Evolutionary conservation across 148 eudicot species (phyloP), one percentile per base, ranked within the genome.

Genomic region (Rhododendron vialii): DNA sequence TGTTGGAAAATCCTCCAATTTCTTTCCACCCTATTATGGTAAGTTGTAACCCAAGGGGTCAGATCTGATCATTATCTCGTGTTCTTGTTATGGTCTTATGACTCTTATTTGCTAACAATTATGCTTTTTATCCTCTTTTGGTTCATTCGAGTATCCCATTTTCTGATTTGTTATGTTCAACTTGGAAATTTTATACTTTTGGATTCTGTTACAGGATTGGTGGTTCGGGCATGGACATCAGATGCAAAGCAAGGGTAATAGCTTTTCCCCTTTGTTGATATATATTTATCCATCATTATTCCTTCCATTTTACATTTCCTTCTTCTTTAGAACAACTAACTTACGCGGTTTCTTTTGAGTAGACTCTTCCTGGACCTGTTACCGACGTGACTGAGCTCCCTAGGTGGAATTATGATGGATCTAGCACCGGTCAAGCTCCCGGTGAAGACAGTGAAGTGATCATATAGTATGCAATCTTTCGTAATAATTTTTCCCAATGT

Each of bases 181-280:
- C 22, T 53, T 14, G 20, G 74, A 80, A 80, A 2, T 47, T 48
- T 47, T 33, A 26, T 67, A 48, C 33, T 80, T 26, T 48, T 47
- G 43, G 15, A 9, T 30, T 69, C 41, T 82, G 28, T 9, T 79
- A 78, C 88, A 95, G 99, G 99, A 94, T 96, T 79, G 99, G 99
- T 80, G 99, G 99, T 73, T 93, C 99, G 28, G 99, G 99, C 38
- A 87, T 94, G 94, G 99, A 96, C 63, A 53, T 96, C 82, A 91
- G 99, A 87, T 95, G 99, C 94, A 96, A 96, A 92, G 97, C 96
- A 67, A 96, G 93, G 94, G 99, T 96, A 94, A 86, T 55, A 2
- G 45, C 35, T 45, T 55, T 78, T 41, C 5, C 9, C 13, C 35
- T 8, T 36, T 17, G 1, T 1, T 0, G 30, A 35, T 65, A 22